These are phyloP conservation scores for Amoeboaphelidium protococcarum DNA, from an alignment of 371 early-diverging fungal genomes.

Conservation along the genomic window DNA sequence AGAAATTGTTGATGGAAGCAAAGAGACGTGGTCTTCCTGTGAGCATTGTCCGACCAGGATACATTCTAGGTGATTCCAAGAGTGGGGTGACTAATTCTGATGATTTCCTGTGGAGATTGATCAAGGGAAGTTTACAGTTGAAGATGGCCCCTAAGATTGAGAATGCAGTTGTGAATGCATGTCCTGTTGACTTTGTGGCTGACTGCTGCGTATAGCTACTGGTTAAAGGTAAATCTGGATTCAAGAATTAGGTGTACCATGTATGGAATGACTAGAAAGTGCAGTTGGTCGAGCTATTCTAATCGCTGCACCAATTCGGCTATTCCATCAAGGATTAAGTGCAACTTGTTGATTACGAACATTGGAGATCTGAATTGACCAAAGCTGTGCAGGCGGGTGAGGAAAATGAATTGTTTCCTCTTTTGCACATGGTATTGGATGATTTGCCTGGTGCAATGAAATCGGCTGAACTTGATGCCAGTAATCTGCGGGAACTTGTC, in stretches of 20 bases:
- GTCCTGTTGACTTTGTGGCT: constrained; percentile 88
- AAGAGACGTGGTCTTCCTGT: constrained; percentile 56
- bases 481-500: constrained; percentile 18
- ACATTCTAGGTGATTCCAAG: constrained; percentile 67
- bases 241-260: constrained; percentile 44
- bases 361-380: constrained; percentile 71
- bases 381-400: constrained; percentile 43
- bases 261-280: constrained; percentile 34
- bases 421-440: constrained; percentile 86
- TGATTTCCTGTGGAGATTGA: constrained; percentile 85
- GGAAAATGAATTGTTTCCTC: constrained; percentile 72
- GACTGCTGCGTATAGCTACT: constrained; percentile 40
- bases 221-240: constrained; percentile 17
- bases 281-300: constrained; percentile 32
- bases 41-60: constrained; percentile 80
- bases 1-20: constrained; percentile 44
- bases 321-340: constrained; percentile 18
- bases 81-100: constrained; percentile 82
- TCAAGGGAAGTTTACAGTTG: constrained; percentile 84
- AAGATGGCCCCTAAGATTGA: constrained; percentile 60
- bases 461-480: constrained; percentile 53
- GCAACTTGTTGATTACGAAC: constrained; percentile 54
- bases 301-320: constrained; percentile 16
- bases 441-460: constrained; percentile 83
- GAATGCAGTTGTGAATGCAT: constrained; percentile 77